A percentile compares a stretch with the other conserved stretches of the same genome.
Conservation (phyloP, 2,329 filamentous ascomycete genomes). For the Pyricularia grisea region DNA sequence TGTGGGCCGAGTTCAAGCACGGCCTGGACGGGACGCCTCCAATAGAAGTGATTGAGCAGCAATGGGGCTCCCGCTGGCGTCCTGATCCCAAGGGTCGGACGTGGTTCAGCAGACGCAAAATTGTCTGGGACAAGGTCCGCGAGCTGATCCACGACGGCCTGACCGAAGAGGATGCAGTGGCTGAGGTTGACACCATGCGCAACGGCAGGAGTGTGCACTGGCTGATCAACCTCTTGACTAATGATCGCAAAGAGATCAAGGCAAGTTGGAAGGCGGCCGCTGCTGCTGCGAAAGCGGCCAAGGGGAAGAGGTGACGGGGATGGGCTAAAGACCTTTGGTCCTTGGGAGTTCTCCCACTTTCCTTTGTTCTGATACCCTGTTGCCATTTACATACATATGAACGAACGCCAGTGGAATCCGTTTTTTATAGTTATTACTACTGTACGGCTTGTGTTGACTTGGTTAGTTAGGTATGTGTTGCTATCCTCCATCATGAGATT, state of each 20-base stretch:
- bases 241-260: constrained; percentile 22
- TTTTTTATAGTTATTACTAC: not conserved
- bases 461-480: not conserved
- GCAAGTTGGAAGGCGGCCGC: constrained; percentile 11
- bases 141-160: constrained; percentile 24
- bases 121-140: constrained; percentile 29
- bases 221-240: constrained; percentile 24
- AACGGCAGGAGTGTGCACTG: constrained; percentile 26
- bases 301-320: constrained; percentile 1
- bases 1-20: constrained; percentile 26
- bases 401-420: too few relatives aligned
- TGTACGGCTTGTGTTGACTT: not conserved
- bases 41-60: constrained; percentile 23
- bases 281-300: constrained; percentile 10
- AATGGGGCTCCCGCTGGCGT: constrained; percentile 26
- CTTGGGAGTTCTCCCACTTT: not conserved
- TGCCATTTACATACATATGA: not conserved
- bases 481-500: not conserved
- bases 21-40: constrained; percentile 25
- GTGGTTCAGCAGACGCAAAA: constrained; percentile 28
- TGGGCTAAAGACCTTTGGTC: not conserved
- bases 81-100: constrained; percentile 24
- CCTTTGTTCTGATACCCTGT: not conserved
- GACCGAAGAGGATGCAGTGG: constrained; percentile 23
- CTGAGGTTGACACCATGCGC: constrained; percentile 24